Evolutionary conservation across 1,139 yeast species (phyloP), one percentile per base, ranked within the genome.

Genomic region (Candida glucosophila): DNA sequence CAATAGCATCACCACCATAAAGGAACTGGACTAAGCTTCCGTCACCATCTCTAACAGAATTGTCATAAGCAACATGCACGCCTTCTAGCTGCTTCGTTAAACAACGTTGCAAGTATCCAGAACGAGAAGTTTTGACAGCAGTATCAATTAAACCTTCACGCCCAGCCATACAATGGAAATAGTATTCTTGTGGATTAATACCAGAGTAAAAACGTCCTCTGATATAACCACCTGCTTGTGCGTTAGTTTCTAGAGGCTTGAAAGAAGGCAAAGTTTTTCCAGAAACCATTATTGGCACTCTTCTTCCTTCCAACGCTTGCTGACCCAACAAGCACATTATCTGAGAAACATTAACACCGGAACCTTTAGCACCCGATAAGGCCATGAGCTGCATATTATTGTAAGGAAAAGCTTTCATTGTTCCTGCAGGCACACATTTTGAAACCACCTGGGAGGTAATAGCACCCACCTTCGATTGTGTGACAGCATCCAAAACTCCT

Each of bases 141-240:
- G 99, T 92, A 69, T 92, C 99, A 62, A 92, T 92, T 51, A 92
- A 73, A 61, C 99, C 99, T 70, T 92, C 99, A 67, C 99, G 80
- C 56, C 99, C 99, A 32, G 99, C 99, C 99, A 92, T 92, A 69
- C 98, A 90, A 65, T 92, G 99, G 90, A 92, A 92, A 51, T 88
- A 92, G 57, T 92, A 92, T 55, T 92, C 99, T 60, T 92, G 99
- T 9, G 98, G 98, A 53, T 85, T 77, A 41, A 92, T 82, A 56
- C 98, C 98, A 20, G 97, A 85, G 56, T 86, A 90, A 76, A 92
- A 92, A 47, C 99, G 81, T 37, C 94, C 93, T 51, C 90, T 83
- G 50, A 92, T 85, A 52, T 86, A 92, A 30, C 99, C 99, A 67
- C 99, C 98, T 17, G 99, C 97, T 52, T 93, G 73, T 5, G 97